phyloP scores from a whole-genome alignment of 108 stramenopile species.

The Phaeodactylum tricornutum region DNA sequence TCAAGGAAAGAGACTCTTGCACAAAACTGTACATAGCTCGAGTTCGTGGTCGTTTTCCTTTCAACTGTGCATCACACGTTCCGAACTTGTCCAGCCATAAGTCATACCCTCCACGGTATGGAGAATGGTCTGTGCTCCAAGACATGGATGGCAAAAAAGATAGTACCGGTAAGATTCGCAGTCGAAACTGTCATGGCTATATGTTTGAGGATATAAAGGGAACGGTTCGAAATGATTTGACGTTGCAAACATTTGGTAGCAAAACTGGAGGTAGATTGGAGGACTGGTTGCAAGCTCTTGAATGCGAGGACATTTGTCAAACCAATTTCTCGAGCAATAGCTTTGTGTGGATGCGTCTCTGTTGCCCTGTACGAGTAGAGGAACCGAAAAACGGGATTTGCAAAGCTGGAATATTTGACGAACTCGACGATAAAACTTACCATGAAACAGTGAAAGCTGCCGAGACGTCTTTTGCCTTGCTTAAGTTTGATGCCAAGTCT shows the following conservation, averaged over 20 bases:
- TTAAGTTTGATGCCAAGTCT: slow-evolving; percentile 42
- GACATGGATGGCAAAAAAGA: no score
- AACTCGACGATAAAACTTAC: slow-evolving; percentile 36
- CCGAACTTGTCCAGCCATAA: no score
- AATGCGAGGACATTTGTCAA: no score
- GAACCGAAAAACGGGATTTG: slow-evolving; percentile 73
- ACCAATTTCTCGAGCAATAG: no score
- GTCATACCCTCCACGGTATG: neutral
- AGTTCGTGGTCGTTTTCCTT: slow-evolving; percentile 61
- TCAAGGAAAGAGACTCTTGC: slow-evolving; percentile 47
- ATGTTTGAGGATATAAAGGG: no score
- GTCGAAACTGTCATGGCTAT: no score
- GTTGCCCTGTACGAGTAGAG: slow-evolving; percentile 61
- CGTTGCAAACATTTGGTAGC: no score
- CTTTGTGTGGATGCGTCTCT: slow-evolving; percentile 69
- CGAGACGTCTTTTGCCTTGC: slow-evolving; percentile 60
- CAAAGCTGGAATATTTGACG: slow-evolving; percentile 55
- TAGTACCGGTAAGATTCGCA: no score
- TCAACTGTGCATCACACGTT: slow-evolving; percentile 14
- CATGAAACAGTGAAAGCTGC: slow-evolving; percentile 60
- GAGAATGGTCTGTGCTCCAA: no score
- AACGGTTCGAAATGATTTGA: no score
- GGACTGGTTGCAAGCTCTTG: slow-evolving; percentile 14
- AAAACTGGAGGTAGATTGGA: no score
- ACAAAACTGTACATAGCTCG: slow-evolving; percentile 67